Evolutionary conservation across 768 basidiomycete species (phyloP).

Genomic region (Pulveroboletus sp.): DNA sequence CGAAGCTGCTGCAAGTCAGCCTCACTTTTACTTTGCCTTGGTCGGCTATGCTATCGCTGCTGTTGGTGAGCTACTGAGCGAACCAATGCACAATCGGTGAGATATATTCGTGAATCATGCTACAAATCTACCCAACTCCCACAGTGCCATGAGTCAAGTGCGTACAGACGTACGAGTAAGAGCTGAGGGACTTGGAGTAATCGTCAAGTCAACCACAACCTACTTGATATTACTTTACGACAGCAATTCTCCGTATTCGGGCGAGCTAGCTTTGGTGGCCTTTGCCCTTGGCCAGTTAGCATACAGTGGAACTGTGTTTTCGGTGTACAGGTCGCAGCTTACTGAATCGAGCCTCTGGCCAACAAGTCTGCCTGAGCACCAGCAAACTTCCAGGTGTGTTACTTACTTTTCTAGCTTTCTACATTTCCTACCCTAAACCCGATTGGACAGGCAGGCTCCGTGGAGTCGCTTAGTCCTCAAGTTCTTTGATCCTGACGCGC

Average conservation of each 20-base stretch:
- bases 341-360: slow-evolving; percentile 34
- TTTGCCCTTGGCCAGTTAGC: slow-evolving; percentile 83
- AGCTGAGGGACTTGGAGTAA: slow-evolving; percentile 83
- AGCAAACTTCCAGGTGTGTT: slow-evolving; percentile 16
- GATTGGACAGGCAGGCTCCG: background rate
- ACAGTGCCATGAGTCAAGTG: slow-evolving; percentile 65
- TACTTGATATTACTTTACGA: slow-evolving; percentile 61
- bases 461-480: slow-evolving; percentile 9
- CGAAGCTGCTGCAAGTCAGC: slow-evolving; percentile 51
- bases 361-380: slow-evolving; percentile 20
- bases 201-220: slow-evolving; percentile 66
- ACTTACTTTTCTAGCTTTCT: background rate
- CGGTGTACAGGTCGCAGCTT: slow-evolving; percentile 48
- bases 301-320: slow-evolving; percentile 59
- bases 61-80: slow-evolving; percentile 70
- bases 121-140: slow-evolving; percentile 17
- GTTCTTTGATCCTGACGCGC: slow-evolving; percentile 43
- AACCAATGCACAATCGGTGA: slow-evolving; percentile 76
- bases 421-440: background rate
- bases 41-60: slow-evolving; percentile 70
- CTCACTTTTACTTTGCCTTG: slow-evolving; percentile 60
- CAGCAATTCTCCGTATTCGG: slow-evolving; percentile 25
- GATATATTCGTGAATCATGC: slow-evolving; percentile 17
- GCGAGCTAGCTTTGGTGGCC: slow-evolving; percentile 61
- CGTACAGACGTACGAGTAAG: slow-evolving; percentile 68